A percentile compares a stretch with the other conserved stretches of the same genome.
These are phyloP conservation scores for Panaeolus cyanescens DNA, from an alignment of 768 basidiomycete genomes.

Conservation along the genomic window DNA sequence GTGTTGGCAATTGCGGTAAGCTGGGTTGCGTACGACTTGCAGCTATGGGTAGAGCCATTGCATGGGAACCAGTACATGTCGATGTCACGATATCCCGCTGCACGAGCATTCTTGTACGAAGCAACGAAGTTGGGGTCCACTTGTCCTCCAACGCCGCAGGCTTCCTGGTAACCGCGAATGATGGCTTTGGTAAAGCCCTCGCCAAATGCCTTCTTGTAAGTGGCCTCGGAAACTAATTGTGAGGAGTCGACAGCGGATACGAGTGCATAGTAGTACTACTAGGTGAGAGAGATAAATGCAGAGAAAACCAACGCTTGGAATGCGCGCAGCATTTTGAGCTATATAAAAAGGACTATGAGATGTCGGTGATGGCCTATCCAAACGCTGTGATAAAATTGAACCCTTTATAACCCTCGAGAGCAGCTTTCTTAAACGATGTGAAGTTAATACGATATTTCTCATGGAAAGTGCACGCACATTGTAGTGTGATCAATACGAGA, in stretches of 20 bases:
- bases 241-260: neutral
- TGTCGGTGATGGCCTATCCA: too few relatives aligned
- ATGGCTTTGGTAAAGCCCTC: neutral
- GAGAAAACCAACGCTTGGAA: neutral
- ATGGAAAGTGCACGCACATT: too few relatives aligned
- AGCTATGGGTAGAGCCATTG: neutral
- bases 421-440: too few relatives aligned
- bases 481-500: too few relatives aligned
- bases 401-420: too few relatives aligned
- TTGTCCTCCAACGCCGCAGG: neutral
- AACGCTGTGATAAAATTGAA: too few relatives aligned
- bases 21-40: neutral
- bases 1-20: neutral
- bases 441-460: too few relatives aligned
- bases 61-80: conserved; percentile 1
- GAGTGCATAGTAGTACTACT: too few relatives aligned
- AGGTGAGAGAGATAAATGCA: neutral
- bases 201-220: neutral
- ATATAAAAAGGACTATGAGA: too few relatives aligned
- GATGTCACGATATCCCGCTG: neutral
- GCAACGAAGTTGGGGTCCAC: neutral
- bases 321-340: neutral
- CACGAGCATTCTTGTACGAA: neutral
- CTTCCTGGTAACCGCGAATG: neutral
- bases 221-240: neutral